Percentiles rank a stretch among this genome's conserved stretches.
Evolutionary conservation across 345 rosid genomes (phyloP).

Genomic region (Abelmoschus esculentus): DNA sequence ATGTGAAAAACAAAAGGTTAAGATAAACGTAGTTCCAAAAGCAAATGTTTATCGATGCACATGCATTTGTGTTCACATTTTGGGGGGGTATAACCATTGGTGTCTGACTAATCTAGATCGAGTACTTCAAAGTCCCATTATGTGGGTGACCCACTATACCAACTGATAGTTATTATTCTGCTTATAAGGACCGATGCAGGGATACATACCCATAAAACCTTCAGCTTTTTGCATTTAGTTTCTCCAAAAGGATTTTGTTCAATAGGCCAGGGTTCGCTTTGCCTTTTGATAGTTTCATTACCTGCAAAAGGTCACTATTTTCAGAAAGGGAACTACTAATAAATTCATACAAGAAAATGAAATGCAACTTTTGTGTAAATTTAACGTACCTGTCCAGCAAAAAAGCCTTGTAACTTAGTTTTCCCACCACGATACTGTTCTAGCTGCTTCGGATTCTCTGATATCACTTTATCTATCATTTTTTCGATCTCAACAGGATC

Average conservation of each 20-base stretch:
- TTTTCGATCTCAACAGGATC: constrained; percentile 81
- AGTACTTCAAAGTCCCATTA: too few relatives aligned
- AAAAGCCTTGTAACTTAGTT: constrained; percentile 84
- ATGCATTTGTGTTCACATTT: neutral
- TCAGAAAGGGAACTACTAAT: neutral
- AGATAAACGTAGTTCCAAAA: too few relatives aligned
- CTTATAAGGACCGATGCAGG: neutral
- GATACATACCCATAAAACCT: neutral
- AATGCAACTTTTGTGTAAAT: neutral
- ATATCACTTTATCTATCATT: constrained; percentile 62
- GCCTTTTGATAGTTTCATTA: constrained; percentile 86
- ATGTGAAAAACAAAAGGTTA: neutral
- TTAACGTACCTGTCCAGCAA: constrained; percentile 73
- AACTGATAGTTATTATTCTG: neutral
- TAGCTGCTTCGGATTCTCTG: constrained; percentile 76
- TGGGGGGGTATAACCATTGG: too few relatives aligned
- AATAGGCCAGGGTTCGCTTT: constrained; percentile 83
- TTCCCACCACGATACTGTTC: constrained; percentile 79
- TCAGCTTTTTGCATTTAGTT: constrained; percentile 53
- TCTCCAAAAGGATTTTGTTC: constrained; percentile 73
- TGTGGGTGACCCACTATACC: too few relatives aligned
- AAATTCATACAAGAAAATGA: neutral
- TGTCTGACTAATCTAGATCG: too few relatives aligned
- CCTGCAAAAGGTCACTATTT: constrained; percentile 36
- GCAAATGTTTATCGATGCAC: neutral